Base-by-base conservation (phyloP, 768 basidiomycete species). In the Lentinus tigrinus region DNA sequence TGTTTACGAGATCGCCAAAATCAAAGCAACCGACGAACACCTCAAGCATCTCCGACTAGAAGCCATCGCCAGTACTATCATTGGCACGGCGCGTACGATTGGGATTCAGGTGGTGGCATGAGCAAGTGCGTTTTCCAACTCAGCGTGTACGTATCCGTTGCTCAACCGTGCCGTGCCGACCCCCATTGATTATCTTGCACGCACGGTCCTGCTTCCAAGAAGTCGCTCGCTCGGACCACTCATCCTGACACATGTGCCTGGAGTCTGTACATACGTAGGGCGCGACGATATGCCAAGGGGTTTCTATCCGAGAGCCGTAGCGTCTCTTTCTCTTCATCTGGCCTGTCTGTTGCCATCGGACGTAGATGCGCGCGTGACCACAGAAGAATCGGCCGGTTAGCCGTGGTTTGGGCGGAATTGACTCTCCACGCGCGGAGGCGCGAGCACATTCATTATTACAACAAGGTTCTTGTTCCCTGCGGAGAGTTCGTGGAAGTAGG, bases 1-100 rank as follows among this genome's bases (percentile, higher is more conserved):
- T 79, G 83, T 98, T 71, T 98, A 95, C 74, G 97, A 98, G 80
- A 97, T 99, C 71, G 93, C 96, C 37, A 96, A 92, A 81, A 91
- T 99, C 73, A 99, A 99, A 78, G 82, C 85, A 52, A 84, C 81
- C 68, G 97, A 99, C 76, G 89, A 89, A 62, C 89, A 93, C 72
- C 77, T 97, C 79, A 89, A 84, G 76, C 89, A 90, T 69, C 80
- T 97, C 63, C 84, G 85, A 62, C 79, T 96, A 62, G 91, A 97
- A 78, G 85, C 86, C 65, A 88, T 99, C 51, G 89, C 93, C 27
- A 88, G 88, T 69, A 91, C 91, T 72, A 80, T 98, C 62, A 77
- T 97, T 63, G 95, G 93, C 49, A 92, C 89, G 65, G 94, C 94
- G 51, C 87, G 79, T 78, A 93, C 88, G 61, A 76, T 97, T 68